phyloP scores from a whole-genome alignment of 371 early-diverging fungal genomes.

The Batkoa obscura region DNA sequence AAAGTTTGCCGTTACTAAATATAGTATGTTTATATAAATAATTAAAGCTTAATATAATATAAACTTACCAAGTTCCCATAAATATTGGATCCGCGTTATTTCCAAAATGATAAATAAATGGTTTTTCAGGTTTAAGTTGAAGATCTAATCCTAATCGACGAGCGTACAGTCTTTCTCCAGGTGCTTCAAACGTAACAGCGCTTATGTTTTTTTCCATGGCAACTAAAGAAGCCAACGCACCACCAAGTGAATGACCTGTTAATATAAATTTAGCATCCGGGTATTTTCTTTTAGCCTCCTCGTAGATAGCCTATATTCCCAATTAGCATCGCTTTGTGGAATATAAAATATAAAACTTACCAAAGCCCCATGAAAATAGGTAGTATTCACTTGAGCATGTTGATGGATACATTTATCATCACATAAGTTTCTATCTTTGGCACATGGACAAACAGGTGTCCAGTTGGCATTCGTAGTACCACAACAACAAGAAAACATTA shows the following conservation, averaged over 20 bases:
- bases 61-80: conserved; percentile 29
- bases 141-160: conserved; percentile 44
- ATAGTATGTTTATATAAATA: conserved; percentile 4
- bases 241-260: conserved; percentile 87
- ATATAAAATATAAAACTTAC: neutral
- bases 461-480: conserved; percentile 61
- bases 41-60: conserved; percentile 23
- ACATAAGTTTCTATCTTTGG: conserved; percentile 15
- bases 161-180: conserved; percentile 63
- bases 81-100: conserved; percentile 77
- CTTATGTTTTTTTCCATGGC: conserved; percentile 67
- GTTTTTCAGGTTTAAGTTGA: conserved; percentile 16
- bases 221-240: conserved; percentile 56
- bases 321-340: neutral
- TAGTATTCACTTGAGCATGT: conserved; percentile 8
- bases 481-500: conserved; percentile 91
- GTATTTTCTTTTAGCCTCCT: conserved; percentile 18
- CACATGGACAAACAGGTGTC: conserved; percentile 66
- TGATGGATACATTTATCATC: conserved; percentile 9
- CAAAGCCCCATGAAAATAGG: conserved; percentile 4
- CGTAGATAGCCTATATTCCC: conserved; percentile 2
- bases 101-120: conserved; percentile 65
- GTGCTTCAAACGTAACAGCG: conserved; percentile 61
- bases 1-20: conserved; percentile 30
- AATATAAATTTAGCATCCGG: conserved; percentile 48